Percentiles rank a stretch among this genome's conserved stretches.
phyloP scores from a whole-genome alignment of 345 rosid genomes.

The Bretschneidera sinensis region DNA sequence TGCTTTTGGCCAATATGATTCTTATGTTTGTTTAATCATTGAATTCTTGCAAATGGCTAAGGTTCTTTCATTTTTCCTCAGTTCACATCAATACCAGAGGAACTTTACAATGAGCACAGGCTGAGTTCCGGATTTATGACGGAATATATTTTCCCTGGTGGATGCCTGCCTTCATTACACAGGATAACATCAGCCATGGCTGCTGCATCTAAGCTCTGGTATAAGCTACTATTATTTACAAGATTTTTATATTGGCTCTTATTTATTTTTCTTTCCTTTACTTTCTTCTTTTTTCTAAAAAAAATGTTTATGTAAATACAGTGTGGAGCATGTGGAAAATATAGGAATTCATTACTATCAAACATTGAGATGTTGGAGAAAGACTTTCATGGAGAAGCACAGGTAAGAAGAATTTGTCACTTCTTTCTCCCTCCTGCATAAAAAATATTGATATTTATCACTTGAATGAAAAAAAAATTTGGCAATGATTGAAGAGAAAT shows the following conservation, averaged over 20 bases:
- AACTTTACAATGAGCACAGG: conserved; percentile 54
- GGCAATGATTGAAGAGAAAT: too few relatives aligned
- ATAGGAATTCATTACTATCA: conserved; percentile 62
- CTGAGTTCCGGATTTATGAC: conserved; percentile 63
- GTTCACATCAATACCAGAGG: conserved; percentile 73
- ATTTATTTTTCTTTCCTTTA: background rate
- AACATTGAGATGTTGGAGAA: conserved; percentile 59
- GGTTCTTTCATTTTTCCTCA: conserved; percentile 12
- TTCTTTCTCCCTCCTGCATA: background rate
- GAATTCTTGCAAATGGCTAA: too few relatives aligned
- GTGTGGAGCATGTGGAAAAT: conserved; percentile 68
- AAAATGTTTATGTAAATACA: conserved; percentile 4
- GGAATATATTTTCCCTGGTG: conserved; percentile 76
- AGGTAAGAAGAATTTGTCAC: conserved; percentile 26
- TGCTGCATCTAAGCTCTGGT: conserved; percentile 56
- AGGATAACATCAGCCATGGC: conserved; percentile 60
- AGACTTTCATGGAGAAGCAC: conserved; percentile 47
- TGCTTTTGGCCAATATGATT: conserved; percentile 1
- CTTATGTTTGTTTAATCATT: too few relatives aligned
- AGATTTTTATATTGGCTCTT: background rate
- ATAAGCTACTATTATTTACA: background rate
- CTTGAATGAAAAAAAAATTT: too few relatives aligned
- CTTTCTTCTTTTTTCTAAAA: background rate
- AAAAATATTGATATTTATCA: too few relatives aligned
- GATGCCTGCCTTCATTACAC: conserved; percentile 56